A percentile compares a stretch with the other conserved stretches of the same genome.
Conservation (phyloP, 2,329 filamentous ascomycete species). For the Botryosphaeria dothidea region DNA sequence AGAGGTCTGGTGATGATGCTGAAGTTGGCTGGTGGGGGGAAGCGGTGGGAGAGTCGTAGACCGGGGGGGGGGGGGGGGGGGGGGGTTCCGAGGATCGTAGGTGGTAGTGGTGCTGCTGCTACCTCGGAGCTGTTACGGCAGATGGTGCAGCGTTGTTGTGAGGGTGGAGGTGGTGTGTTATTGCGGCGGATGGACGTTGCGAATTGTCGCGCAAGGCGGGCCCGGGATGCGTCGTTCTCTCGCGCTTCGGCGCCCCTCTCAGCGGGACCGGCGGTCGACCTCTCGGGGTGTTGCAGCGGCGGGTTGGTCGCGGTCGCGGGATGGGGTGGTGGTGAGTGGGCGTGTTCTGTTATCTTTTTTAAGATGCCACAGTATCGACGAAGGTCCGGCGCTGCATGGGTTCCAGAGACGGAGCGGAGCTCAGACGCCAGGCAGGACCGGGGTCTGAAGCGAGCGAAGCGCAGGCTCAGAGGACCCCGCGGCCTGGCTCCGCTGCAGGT, state of each 20-base stretch:
- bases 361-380: constrained; percentile 8
- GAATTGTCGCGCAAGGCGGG: not conserved
- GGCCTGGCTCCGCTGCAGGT: constrained; percentile 3
- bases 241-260: not conserved
- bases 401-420: not conserved
- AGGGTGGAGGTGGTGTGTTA: not conserved
- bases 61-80: too few species aligned
- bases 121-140: too few species aligned
- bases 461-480: too few species aligned
- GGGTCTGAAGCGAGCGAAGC: not conserved
- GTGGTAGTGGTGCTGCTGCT: too few species aligned
- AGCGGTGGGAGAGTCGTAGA: too few species aligned
- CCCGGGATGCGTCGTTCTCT: not conserved
- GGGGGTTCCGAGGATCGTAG: too few species aligned
- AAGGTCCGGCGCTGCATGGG: not conserved
- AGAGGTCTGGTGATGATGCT: not conserved
- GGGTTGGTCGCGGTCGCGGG: not conserved
- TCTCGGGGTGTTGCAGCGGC: not conserved
- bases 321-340: not conserved
- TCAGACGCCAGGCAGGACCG: not conserved
- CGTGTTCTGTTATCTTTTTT: not conserved
- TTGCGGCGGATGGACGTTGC: not conserved
- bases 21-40: not conserved
- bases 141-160: too few species aligned
- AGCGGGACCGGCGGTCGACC: not conserved